Evolutionary conservation across 1,284 basidiomycete genomes (phyloP).

Genomic region (Ceratobasidium sp.): DNA sequence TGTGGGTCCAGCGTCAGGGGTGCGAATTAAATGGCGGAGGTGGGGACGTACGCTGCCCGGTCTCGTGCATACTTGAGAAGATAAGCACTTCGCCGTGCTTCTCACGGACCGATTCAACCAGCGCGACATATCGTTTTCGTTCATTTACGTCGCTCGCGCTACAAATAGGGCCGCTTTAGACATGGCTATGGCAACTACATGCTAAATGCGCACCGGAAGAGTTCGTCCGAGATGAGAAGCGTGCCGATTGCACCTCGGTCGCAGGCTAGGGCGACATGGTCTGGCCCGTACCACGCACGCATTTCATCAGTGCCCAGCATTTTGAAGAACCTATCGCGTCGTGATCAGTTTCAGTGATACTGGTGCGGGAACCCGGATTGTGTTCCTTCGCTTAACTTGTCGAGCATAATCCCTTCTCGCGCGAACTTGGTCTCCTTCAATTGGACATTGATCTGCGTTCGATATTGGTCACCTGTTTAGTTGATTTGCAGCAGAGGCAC

Average conservation of each 20-base stretch:
- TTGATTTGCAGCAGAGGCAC: constrained; percentile 16
- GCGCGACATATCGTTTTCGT: constrained; percentile 82
- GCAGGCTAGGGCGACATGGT: constrained; percentile 89
- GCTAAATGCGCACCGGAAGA: constrained; percentile 73
- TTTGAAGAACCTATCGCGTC: constrained; percentile 81
- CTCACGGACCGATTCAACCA: constrained; percentile 88
- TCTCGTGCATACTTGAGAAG: constrained; percentile 99
- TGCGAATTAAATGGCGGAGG: constrained; percentile 25
- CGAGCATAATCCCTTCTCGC: constrained; percentile 87
- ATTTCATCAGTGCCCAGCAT: constrained; percentile 94
- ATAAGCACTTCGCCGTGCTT: constrained; percentile 94
- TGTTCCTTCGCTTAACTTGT: constrained; percentile 63
- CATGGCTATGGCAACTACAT: constrained; percentile 6
- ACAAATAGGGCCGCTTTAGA: not conserved
- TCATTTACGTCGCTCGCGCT: constrained; percentile 78
- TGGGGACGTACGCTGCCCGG: constrained; percentile 80
- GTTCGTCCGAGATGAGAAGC: constrained; percentile 91
- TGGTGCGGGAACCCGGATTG: constrained; percentile 13
- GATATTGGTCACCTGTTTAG: constrained; percentile 10
- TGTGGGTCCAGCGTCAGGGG: constrained; percentile 25
- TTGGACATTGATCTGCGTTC: constrained; percentile 67
- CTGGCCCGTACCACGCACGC: constrained; percentile 97
- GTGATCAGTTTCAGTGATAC: constrained; percentile 16
- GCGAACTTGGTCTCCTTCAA: constrained; percentile 98
- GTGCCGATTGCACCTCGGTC: constrained; percentile 94